A percentile compares a stretch with the other conserved stretches of the same genome.
These are phyloP conservation scores for Westerdykella aurantiaca DNA, from an alignment of 2,329 filamentous ascomycete species.

Conservation along the genomic window DNA sequence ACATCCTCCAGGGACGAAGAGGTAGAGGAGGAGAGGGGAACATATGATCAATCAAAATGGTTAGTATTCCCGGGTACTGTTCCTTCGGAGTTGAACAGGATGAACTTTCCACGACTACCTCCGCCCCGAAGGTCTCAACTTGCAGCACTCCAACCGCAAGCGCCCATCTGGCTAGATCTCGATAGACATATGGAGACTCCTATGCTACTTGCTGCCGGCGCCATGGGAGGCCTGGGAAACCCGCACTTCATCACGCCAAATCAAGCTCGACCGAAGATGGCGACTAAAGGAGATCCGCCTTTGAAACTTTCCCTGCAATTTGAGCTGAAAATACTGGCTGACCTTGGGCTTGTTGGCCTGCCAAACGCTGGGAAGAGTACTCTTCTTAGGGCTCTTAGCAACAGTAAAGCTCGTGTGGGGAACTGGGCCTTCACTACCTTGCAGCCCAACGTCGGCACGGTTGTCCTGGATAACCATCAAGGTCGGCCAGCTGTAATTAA, in stretches of 20 bases:
- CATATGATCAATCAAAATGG: slow-evolving; percentile 64
- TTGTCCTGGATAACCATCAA: slow-evolving; percentile 81
- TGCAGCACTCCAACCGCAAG: slow-evolving; percentile 62
- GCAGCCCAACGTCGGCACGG: slow-evolving; percentile 90
- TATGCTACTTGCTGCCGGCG: slow-evolving; percentile 79
- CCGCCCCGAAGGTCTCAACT: slow-evolving; percentile 53
- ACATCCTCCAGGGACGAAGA: slow-evolving; percentile 30
- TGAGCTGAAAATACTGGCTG: slow-evolving; percentile 90
- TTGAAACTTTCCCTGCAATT: slow-evolving; percentile 75
- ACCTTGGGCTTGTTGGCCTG: slow-evolving; percentile 88
- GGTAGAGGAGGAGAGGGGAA: slow-evolving; percentile 38
- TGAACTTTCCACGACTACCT: slow-evolving; percentile 54
- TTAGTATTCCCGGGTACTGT: slow-evolving; percentile 76
- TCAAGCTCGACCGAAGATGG: slow-evolving; percentile 74
- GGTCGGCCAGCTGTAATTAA: slow-evolving; percentile 59
- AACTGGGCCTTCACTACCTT: slow-evolving; percentile 97
- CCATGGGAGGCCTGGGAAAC: slow-evolving; percentile 85
- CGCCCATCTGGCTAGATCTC: slow-evolving; percentile 58
- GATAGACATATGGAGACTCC: slow-evolving; percentile 71
- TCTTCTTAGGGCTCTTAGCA: slow-evolving; percentile 77
- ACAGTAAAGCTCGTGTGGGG: slow-evolving; percentile 82
- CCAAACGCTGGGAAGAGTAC: slow-evolving; percentile 97
- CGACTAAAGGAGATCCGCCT: slow-evolving; percentile 76
- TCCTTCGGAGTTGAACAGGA: slow-evolving; percentile 60
- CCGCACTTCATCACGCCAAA: slow-evolving; percentile 80